Conservation (phyloP, 192 early-diverging fungal species). For the Gonapodya prolifera region DNA sequence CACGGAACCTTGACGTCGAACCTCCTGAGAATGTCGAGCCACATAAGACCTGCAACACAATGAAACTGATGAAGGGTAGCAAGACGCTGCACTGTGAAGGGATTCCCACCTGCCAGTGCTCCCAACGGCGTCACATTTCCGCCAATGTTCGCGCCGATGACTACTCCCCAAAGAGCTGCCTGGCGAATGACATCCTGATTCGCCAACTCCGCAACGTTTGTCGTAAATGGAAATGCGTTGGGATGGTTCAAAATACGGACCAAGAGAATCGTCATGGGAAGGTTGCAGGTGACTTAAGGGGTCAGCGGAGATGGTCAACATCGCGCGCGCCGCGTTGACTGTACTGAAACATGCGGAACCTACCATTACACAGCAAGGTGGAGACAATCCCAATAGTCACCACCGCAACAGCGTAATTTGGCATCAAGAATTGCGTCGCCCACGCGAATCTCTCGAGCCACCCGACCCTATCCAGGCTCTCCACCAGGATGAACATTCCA, state of each 20-base stretch:
- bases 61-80: too few relatives aligned
- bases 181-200: conserved; percentile 23
- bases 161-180: conserved; percentile 55
- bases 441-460: conserved; percentile 59
- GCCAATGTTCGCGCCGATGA: conserved; percentile 71
- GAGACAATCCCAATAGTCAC: conserved; percentile 49
- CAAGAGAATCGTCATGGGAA: conserved; percentile 79
- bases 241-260: conserved; percentile 54
- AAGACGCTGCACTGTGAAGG: background rate
- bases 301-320: too few relatives aligned
- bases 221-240: conserved; percentile 24
- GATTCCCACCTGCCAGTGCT: conserved; percentile 15
- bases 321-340: too few relatives aligned
- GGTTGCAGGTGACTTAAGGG: conserved; percentile 27
- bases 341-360: too few relatives aligned
- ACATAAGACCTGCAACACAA: conserved; percentile 2
- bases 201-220: conserved; percentile 10
- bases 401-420: conserved; percentile 38
- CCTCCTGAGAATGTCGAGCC: background rate
- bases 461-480: conserved; percentile 46
- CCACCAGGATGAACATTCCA: conserved; percentile 80
- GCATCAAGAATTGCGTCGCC: conserved; percentile 32
- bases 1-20: conserved; percentile 16
- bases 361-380: conserved; percentile 19
- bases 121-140: conserved; percentile 64